Evolutionary conservation across 148 eudicot genomes (phyloP).

Genomic region (Beta vulgaris): DNA sequence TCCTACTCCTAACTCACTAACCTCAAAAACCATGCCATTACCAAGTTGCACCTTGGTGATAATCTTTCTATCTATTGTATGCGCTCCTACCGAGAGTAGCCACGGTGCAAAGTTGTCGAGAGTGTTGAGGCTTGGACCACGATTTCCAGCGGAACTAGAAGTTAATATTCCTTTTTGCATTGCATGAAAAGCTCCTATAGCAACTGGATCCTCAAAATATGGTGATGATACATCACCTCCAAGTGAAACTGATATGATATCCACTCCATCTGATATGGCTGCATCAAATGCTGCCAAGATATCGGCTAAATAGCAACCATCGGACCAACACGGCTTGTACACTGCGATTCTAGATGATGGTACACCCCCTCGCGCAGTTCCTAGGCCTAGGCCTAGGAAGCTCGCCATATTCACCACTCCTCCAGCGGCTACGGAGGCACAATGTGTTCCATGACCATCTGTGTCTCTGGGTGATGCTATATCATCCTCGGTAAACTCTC

Average conservation of each 20-base stretch:
- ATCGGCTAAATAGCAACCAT: slow-evolving; percentile 35
- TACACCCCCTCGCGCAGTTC: slow-evolving; percentile 49
- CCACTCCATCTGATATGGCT: slow-evolving; percentile 63
- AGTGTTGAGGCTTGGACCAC: slow-evolving; percentile 32
- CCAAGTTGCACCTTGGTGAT: slow-evolving; percentile 34
- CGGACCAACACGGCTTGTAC: slow-evolving; percentile 49
- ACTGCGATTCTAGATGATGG: slow-evolving; percentile 46
- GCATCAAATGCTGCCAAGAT: slow-evolving; percentile 55
- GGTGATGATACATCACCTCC: slow-evolving; percentile 7
- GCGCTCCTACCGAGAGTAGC: slow-evolving; percentile 51
- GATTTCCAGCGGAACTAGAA: slow-evolving; percentile 47
- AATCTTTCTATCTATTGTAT: slow-evolving; percentile 43
- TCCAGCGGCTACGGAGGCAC: slow-evolving; percentile 51
- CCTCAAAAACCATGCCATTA: slow-evolving; percentile 31
- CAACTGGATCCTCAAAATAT: slow-evolving; percentile 40
- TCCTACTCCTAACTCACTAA: no score
- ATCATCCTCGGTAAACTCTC: slow-evolving; percentile 10
- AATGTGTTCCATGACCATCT: slow-evolving; percentile 55
- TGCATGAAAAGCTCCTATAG: slow-evolving; percentile 56
- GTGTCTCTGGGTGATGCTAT: slow-evolving; percentile 42
- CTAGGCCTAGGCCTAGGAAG: slow-evolving; percentile 35
- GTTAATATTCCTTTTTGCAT: slow-evolving; percentile 48
- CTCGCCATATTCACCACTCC: slow-evolving; percentile 29
- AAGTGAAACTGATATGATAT: slow-evolving; percentile 45
- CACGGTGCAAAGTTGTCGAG: slow-evolving; percentile 41